Evolutionary conservation across 2,329 filamentous ascomycete genomes (phyloP).

Genomic region (Exophiala mesophila): DNA sequence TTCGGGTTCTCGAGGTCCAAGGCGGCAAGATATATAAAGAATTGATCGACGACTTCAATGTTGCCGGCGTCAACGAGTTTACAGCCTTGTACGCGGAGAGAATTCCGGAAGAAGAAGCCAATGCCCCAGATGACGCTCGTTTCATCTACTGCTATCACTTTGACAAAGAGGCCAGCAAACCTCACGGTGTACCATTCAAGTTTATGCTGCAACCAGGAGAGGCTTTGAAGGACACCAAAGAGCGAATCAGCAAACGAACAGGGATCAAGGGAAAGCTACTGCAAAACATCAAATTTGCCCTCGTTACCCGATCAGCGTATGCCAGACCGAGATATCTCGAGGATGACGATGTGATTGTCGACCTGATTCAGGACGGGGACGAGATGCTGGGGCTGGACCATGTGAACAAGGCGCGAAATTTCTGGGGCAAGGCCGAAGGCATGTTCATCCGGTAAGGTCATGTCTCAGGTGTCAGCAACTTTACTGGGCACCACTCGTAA

Average conservation of each 20-base stretch:
- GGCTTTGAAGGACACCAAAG: constrained; percentile 83
- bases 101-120: constrained; percentile 64
- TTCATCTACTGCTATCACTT: constrained; percentile 85
- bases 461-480: too few relatives aligned
- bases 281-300: constrained; percentile 95
- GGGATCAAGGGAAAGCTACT: constrained; percentile 97
- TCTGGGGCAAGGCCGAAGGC: constrained; percentile 57
- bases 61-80: constrained; percentile 83
- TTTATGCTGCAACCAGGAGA: constrained; percentile 83
- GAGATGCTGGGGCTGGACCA: constrained; percentile 67
- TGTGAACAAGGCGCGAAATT: constrained; percentile 55
- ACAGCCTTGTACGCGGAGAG: constrained; percentile 75
- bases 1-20: constrained; percentile 79
- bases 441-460: constrained; percentile 51
- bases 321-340: constrained; percentile 76
- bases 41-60: constrained; percentile 62
- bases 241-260: constrained; percentile 85
- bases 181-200: constrained; percentile 85
- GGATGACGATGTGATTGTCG: constrained; percentile 57
- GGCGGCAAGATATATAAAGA: constrained; percentile 79
- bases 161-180: constrained; percentile 77
- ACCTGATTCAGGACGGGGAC: constrained; percentile 65
- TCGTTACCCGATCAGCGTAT: constrained; percentile 66
- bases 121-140: constrained; percentile 59
- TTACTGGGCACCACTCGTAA: too few relatives aligned